Base-by-base conservation (phyloP, 345 rosid genomes). In the Hevea brasiliensis region DNA sequence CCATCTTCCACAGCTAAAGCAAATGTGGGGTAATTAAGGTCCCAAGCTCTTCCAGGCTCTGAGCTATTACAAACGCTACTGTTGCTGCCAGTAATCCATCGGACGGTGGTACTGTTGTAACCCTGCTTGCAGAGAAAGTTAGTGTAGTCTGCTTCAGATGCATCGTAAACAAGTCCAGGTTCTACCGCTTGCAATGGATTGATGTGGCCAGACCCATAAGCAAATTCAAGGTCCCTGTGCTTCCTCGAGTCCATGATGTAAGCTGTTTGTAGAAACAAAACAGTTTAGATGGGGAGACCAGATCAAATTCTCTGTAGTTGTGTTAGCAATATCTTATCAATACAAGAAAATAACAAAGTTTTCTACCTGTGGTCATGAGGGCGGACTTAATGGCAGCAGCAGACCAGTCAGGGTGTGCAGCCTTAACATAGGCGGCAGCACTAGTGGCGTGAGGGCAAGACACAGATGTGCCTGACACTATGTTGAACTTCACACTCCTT, bases 121-220 rank as follows among this genome's bases (percentile, higher is more conserved):
- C 86, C 87, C 61, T 81, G 83, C 64, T 77, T 76, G 79, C 90
- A 85, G 26, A 85, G 88, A 79, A 80, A 87, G 66, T 77, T 69
- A 23, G 81, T 51, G 67, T 84, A n/a, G n/a, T n/a, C n/a, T n/a
- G n/a, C n/a, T n/a, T n/a, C n/a, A n/a, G n/a, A n/a, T n/a, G n/a
- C n/a, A n/a, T n/a, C n/a, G n/a, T n/a, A n/a, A n/a, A n/a, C n/a
- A n/a, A n/a, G n/a, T n/a, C n/a, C n/a, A n/a, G 61, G 21, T 72
- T n/a, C n/a, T n/a, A n/a, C 74, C 7, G 59, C 74, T 61, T 72
- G 60, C 1, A 50, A 45, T 21, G 74, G 21, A 50, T 85, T n/a
- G n/a, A n/a, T n/a, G n/a, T n/a, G n/a, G n/a, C n/a, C n/a, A n/a
- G n/a, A n/a, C n/a, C n/a, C 86, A 11, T 83, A 83, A 21, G 83